Evolutionary conservation across 108 stramenopile species (phyloP).

Genomic region (Nitzschia palea): DNA sequence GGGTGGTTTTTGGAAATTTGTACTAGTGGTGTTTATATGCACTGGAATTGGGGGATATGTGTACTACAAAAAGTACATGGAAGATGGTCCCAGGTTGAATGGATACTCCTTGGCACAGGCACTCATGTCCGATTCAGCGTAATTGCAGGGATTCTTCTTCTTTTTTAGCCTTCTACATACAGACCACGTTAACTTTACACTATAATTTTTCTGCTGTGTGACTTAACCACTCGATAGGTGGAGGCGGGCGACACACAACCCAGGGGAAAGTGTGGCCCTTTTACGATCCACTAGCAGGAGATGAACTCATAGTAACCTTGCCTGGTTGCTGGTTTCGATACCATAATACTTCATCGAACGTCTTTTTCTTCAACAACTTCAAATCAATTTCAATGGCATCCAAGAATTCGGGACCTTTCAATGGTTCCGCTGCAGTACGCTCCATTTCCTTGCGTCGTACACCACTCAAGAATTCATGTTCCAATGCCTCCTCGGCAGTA

Average conservation of each 20-base stretch:
- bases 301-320: too few relatives aligned
- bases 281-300: too few relatives aligned
- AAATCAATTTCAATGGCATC: slow-evolving; percentile 67
- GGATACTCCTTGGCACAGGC: slow-evolving; percentile 33
- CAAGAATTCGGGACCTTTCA: slow-evolving; percentile 73
- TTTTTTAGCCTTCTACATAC: not conserved
- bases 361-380: slow-evolving; percentile 61
- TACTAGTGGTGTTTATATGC: slow-evolving; percentile 9
- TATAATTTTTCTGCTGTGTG: not conserved
- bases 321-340: slow-evolving; percentile 43
- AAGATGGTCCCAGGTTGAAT: slow-evolving; percentile 20
- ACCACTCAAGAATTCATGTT: slow-evolving; percentile 84
- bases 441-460: slow-evolving; percentile 75
- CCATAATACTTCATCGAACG: slow-evolving; percentile 80
- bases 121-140: slow-evolving; percentile 28
- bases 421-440: slow-evolving; percentile 33
- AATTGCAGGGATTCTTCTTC: not conserved
- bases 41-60: slow-evolving; percentile 25
- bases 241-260: too few relatives aligned
- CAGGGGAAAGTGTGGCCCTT: too few relatives aligned
- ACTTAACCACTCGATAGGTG: too few relatives aligned
- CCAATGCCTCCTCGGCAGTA: slow-evolving; percentile 91
- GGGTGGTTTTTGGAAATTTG: slow-evolving; percentile 3
- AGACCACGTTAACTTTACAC: not conserved
- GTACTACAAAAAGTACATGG: slow-evolving; percentile 37